Evolutionary conservation across 1,284 basidiomycete genomes (phyloP), one percentile per base, ranked within the genome.

Genomic region (Moesziomyces aphidis): DNA sequence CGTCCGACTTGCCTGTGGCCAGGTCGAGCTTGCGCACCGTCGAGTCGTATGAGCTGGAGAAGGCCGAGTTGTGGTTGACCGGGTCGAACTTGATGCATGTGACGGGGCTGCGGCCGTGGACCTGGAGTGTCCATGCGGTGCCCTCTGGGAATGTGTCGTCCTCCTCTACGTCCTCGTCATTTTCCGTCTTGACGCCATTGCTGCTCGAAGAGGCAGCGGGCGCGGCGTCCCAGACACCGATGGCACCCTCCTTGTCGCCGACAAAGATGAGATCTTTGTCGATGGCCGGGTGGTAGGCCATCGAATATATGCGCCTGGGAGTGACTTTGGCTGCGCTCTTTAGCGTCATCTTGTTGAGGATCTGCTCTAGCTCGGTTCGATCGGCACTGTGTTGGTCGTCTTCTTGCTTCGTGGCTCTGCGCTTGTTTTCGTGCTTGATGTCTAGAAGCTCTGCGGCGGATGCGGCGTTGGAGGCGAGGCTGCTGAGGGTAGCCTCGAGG

Each of bases 41-140:
- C 13, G 76, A 68, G 46, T 83, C 82, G 65, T 84, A 84, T 1
- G 77, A 81, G 15, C 68, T 61, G 1, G 78, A 74, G 55, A 68
- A 83, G 50, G 82, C 60, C 21, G 66, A 68, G 45, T 71, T 67
- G 36, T 69, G 54, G 26, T 73, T 52, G 48, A 72, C 53, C 0
- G 82, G 82, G 45, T 83, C 82, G 36, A 84, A 67, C 56, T 77
- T 80, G 56, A 84, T 68, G 58, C 77, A 82, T 13, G 76, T 81
- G 23, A 84, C 73, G 3, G 81, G 72, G n/a, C 64, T 73, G 19
- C 64, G 66, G 5, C 73, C 80, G 59, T 83, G 80, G 9, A 76
- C 67, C 48, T 78, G 82, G 15, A 84, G 60, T 15, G 68, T 54
- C 71, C 73, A 84, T 1, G 79, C 47, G 28, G 42, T 58, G 23